phyloP scores from a whole-genome alignment of 2,329 filamentous ascomycete species.

The Beauveria bassiana region DNA sequence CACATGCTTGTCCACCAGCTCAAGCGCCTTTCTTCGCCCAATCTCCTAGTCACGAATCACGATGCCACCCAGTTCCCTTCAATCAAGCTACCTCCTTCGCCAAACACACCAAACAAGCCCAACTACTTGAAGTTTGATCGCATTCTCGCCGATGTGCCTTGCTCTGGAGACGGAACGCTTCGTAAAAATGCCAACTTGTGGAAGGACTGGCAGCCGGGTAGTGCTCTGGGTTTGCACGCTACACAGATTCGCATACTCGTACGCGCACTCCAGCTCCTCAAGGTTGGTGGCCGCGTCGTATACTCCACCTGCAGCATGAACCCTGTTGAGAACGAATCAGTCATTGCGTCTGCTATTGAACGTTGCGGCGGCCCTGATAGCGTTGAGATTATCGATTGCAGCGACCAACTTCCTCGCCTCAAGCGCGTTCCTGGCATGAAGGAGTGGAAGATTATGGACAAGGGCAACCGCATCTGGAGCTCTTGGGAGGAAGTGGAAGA shows the following conservation, averaged over 20 bases:
- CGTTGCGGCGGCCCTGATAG: slow-evolving; percentile 77
- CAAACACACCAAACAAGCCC: slow-evolving; percentile 43
- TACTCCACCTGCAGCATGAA: slow-evolving; percentile 99
- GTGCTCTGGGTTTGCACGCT: slow-evolving; percentile 75
- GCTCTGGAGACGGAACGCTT: slow-evolving; percentile 88
- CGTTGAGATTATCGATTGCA: slow-evolving; percentile 79
- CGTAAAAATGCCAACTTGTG: slow-evolving; percentile 92
- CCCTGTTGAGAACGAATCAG: slow-evolving; percentile 92
- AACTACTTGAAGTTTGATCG: slow-evolving; percentile 93
- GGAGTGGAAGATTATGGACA: slow-evolving; percentile 88
- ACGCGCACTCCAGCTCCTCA: slow-evolving; percentile 89
- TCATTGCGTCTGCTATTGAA: slow-evolving; percentile 80
- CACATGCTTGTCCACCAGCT: slow-evolving; percentile 98
- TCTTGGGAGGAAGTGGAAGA: slow-evolving; percentile 76
- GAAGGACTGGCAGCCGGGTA: slow-evolving; percentile 89
- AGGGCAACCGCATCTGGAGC: slow-evolving; percentile 68
- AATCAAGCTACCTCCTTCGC: slow-evolving; percentile 68
- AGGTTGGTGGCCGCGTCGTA: slow-evolving; percentile 86
- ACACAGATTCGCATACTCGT: slow-evolving; percentile 88
- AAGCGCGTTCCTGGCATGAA: slow-evolving; percentile 71
- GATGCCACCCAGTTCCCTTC: slow-evolving; percentile 94
- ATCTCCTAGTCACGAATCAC: slow-evolving; percentile 94
- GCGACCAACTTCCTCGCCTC: slow-evolving; percentile 65
- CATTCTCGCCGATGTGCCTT: slow-evolving; percentile 92
- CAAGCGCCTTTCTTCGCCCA: slow-evolving; percentile 92